phyloP scores from a whole-genome alignment of 2,329 filamentous ascomycete genomes.

The Furcasterigmium sp. region DNA sequence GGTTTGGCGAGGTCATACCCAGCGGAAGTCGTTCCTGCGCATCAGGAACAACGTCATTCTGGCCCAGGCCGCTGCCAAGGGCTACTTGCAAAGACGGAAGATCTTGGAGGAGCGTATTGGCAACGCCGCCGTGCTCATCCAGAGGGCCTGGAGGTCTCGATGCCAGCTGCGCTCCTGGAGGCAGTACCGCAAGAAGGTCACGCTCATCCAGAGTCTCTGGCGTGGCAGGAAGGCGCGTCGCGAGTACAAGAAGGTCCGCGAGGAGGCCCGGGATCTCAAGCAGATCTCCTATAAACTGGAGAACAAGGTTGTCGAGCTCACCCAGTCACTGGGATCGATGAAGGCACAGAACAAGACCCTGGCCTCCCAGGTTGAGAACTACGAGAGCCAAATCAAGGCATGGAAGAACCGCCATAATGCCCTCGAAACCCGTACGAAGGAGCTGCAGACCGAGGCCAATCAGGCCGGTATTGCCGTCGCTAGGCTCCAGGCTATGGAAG shows the following conservation, averaged over 20 bases:
- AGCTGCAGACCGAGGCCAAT: constrained; percentile 93
- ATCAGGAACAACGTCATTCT: constrained; percentile 81
- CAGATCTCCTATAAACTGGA: constrained; percentile 99
- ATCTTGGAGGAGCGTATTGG: constrained; percentile 92
- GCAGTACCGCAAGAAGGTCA: constrained; percentile 81
- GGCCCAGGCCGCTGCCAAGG: constrained; percentile 87
- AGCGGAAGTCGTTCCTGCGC: constrained; percentile 71
- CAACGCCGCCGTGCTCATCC: constrained; percentile 86
- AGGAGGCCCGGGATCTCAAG: constrained; percentile 96
- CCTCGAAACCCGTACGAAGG: constrained; percentile 83
- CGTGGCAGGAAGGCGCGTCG: constrained; percentile 75
- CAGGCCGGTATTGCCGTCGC: constrained; percentile 95
- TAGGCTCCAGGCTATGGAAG: constrained; percentile 84
- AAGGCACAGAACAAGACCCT: constrained; percentile 93
- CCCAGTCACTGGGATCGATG: constrained; percentile 85
- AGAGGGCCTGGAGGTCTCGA: constrained; percentile 82
- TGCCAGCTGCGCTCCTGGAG: constrained; percentile 76
- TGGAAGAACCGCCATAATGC: constrained; percentile 92
- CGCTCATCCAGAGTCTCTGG: constrained; percentile 90
- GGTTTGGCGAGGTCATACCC: constrained; percentile 89
- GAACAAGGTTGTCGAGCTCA: constrained; percentile 98
- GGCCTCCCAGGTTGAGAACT: constrained; percentile 84
- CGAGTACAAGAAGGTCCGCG: constrained; percentile 84
- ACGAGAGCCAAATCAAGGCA: constrained; percentile 91
- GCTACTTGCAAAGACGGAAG: constrained; percentile 82